Percentiles rank a stretch among this genome's conserved stretches.
Evolutionary conservation across 495 filamentous ascomycete genomes (phyloP).

Genomic region (Penicillium coffeae): DNA sequence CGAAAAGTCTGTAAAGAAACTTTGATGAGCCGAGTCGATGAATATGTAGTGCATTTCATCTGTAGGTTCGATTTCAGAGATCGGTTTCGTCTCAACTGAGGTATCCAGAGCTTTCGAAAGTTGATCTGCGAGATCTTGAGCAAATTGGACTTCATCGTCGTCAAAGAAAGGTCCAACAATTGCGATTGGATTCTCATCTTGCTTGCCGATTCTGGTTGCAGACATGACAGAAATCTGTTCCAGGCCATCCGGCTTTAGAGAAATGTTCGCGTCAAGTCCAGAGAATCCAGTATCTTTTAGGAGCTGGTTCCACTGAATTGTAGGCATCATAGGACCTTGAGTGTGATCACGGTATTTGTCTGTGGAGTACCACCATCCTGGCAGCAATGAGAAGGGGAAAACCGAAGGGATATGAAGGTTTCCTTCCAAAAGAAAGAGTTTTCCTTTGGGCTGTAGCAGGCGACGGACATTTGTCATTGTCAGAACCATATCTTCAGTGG

Average conservation of each 20-base stretch:
- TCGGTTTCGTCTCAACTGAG: neutral
- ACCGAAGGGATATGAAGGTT: neutral
- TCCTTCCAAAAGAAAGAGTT: neutral
- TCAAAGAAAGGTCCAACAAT: neutral
- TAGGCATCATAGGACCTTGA: neutral
- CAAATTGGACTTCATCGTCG: neutral
- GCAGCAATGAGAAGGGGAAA: neutral
- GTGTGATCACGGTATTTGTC: neutral
- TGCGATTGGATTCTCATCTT: neutral
- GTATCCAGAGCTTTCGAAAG: neutral
- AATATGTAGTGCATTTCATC: neutral
- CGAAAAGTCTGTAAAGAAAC: neutral
- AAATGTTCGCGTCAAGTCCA: neutral
- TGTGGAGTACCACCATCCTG: neutral
- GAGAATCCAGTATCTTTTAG: neutral
- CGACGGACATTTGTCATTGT: neutral
- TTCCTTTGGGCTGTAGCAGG: neutral
- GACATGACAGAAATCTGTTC: neutral
- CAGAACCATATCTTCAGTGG: neutral
- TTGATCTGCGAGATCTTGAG: neutral
- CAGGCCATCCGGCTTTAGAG: neutral
- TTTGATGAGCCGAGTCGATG: neutral
- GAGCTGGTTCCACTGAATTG: neutral
- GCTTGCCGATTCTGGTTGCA: neutral
- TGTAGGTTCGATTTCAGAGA: neutral